Evolutionary conservation across 148 eudicot species (phyloP).

Genomic region (Rhododendron ovatum): DNA sequence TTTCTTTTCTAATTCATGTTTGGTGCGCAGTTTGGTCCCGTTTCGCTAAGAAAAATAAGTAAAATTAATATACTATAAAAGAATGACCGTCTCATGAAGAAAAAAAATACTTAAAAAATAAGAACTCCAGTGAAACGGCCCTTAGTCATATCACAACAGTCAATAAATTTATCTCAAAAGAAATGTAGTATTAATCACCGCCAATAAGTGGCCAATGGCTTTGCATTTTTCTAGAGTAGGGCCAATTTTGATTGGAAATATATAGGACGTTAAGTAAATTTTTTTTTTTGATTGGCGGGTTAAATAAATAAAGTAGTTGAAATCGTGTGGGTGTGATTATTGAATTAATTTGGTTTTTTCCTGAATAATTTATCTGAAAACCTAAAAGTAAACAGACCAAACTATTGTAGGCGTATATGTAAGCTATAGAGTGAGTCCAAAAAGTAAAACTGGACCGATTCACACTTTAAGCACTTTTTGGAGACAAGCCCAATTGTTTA

Average conservation of each 20-base stretch:
- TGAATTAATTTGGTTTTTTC: not conserved
- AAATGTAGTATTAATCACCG: not conserved
- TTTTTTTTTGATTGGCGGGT: no score
- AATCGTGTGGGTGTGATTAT: not conserved
- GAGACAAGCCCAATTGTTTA: not conserved
- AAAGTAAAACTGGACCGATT: not conserved
- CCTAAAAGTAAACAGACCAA: not conserved
- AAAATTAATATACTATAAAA: no score
- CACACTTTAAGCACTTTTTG: not conserved
- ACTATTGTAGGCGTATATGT: not conserved
- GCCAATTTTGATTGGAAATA: not conserved
- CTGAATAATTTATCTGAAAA: not conserved
- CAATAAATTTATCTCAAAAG: not conserved
- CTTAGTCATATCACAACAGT: not conserved
- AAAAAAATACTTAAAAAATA: no score
- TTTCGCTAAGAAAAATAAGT: no score
- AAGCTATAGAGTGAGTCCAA: not conserved
- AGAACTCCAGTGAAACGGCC: no score
- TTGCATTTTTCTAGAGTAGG: no score
- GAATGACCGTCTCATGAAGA: no score
- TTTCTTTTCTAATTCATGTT: not conserved
- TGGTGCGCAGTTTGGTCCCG: not conserved
- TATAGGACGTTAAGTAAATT: no score
- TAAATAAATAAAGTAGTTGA: not conserved
- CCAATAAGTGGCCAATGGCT: not conserved